Conservation (phyloP, 805 yeast species). For the Saccharomycopsis lassenensis region DNA sequence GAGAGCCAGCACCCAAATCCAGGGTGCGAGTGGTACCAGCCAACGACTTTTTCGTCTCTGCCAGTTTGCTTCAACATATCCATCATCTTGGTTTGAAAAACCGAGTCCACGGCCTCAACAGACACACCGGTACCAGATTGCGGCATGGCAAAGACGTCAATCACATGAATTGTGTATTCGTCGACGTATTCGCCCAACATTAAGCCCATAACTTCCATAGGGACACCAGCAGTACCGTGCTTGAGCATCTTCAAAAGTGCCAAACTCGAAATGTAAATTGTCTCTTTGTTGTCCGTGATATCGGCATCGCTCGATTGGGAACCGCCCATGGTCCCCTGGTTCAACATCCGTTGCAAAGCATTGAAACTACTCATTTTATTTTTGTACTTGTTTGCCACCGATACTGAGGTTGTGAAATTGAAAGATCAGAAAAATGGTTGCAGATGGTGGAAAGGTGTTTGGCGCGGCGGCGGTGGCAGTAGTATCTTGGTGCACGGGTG, state of each 20-base stretch:
- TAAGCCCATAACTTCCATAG: conserved; percentile 91
- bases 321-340: conserved; percentile 34
- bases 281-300: conserved; percentile 88
- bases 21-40: conserved; percentile 99
- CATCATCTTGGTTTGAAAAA: conserved; percentile 98
- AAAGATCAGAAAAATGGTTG: too few relatives aligned
- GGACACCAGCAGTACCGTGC: conserved; percentile 90
- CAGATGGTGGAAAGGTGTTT: too few relatives aligned
- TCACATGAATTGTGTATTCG: conserved; percentile 92
- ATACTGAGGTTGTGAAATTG: too few relatives aligned
- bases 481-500: background rate
- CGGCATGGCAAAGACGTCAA: conserved; percentile 99
- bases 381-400: background rate
- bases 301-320: conserved; percentile 57
- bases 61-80: conserved; percentile 98
- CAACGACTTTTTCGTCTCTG: conserved; percentile 98
- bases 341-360: conserved; percentile 29
- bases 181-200: conserved; percentile 98
- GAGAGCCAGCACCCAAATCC: conserved; percentile 99
- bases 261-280: conserved; percentile 90
- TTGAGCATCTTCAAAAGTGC: conserved; percentile 94
- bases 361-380: conserved; percentile 10
- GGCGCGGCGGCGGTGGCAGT: too few relatives aligned
- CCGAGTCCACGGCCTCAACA: conserved; percentile 98
- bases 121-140: conserved; percentile 97